Evolutionary conservation across 108 stramenopile genomes (phyloP).

Genomic region (Discostella pseudostelligera): DNA sequence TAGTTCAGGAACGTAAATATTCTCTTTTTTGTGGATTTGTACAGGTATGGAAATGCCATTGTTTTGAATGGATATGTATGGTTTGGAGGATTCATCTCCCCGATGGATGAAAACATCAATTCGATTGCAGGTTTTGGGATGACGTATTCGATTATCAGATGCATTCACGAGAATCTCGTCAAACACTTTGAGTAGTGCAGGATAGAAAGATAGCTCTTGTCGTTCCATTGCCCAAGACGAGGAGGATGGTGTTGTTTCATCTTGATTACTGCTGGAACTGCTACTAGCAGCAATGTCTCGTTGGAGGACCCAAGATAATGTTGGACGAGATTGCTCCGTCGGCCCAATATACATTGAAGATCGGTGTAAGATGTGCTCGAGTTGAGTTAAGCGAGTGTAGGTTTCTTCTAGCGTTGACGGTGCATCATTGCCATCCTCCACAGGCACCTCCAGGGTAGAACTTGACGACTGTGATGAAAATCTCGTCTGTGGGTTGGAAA

Average conservation of each 20-base stretch:
- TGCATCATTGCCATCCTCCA: background rate
- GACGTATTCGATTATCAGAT: slow-evolving; percentile 83
- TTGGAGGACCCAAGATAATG: slow-evolving; percentile 77
- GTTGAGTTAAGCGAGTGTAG: slow-evolving; percentile 63
- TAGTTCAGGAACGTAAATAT: slow-evolving; percentile 91
- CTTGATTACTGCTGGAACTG: background rate
- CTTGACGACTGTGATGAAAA: background rate
- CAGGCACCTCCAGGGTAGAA: background rate
- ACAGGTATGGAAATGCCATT: slow-evolving; percentile 77
- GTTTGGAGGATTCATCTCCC: slow-evolving; percentile 49
- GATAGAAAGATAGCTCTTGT: slow-evolving; percentile 32
- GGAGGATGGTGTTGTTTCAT: background rate
- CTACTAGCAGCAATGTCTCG: slow-evolving; percentile 32
- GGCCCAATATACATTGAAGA: slow-evolving; percentile 73
- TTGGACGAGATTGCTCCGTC: slow-evolving; percentile 48
- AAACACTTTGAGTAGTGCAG: slow-evolving; percentile 82
- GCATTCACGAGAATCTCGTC: slow-evolving; percentile 97
- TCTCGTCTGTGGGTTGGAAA: background rate
- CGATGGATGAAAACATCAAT: slow-evolving; percentile 76
- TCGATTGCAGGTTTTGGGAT: slow-evolving; percentile 60
- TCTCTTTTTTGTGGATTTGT: slow-evolving; percentile 58
- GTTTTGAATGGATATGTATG: slow-evolving; percentile 76
- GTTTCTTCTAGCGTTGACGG: slow-evolving; percentile 35
- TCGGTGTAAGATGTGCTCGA: slow-evolving; percentile 67
- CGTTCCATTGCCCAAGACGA: slow-evolving; percentile 32